A percentile compares a stretch with the other conserved stretches of the same genome.
Conservation (phyloP, 345 rosid species). For the Pugionium cornutum region DNA sequence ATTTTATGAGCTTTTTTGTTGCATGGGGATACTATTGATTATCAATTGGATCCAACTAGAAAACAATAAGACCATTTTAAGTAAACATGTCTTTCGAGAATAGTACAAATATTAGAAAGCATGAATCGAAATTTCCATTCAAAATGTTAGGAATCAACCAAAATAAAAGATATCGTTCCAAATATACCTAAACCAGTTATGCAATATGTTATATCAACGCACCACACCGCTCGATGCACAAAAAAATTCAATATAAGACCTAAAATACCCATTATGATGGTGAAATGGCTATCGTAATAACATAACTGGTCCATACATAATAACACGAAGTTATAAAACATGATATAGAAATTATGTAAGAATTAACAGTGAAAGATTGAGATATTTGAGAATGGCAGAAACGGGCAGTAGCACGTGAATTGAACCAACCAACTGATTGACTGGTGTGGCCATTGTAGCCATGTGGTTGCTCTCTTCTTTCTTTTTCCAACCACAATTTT, state of each 20-base stretch:
- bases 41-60: too few species aligned
- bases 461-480: conserved; percentile 29
- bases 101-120: too few species aligned
- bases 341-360: background rate
- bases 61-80: too few species aligned
- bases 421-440: conserved; percentile 39
- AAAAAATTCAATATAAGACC: conserved; percentile 1
- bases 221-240: conserved; percentile 12
- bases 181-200: too few species aligned
- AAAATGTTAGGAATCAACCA: too few species aligned
- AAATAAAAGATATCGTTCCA: too few species aligned
- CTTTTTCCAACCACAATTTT: conserved; percentile 19
- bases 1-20: too few species aligned
- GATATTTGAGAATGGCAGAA: conserved; percentile 12
- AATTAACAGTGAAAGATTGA: background rate
- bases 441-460: conserved; percentile 27
- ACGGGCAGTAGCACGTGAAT: conserved; percentile 34
- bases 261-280: conserved; percentile 8
- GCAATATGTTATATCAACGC: background rate
- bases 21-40: too few species aligned
- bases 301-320: conserved; percentile 22
- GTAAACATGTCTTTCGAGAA: too few species aligned
- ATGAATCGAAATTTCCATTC: too few species aligned
- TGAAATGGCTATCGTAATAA: conserved; percentile 19
- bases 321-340: conserved; percentile 6